phyloP scores from a whole-genome alignment of 441 rosid genomes.

The Euphorbia celastroides region DNA sequence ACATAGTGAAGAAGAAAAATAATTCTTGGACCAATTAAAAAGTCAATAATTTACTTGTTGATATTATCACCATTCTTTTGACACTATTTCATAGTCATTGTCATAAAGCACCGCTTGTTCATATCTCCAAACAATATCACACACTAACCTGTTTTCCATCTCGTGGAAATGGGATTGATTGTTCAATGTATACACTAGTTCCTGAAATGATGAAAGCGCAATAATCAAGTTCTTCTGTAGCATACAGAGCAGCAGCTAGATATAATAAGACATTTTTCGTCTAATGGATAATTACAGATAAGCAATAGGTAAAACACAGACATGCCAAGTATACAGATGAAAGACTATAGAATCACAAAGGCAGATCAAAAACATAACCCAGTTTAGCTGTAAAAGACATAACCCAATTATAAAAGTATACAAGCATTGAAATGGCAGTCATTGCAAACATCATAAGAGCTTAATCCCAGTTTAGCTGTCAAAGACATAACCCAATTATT shows the following conservation, averaged over 20 bases:
- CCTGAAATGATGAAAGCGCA: slow-evolving; percentile 40
- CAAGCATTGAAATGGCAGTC: background rate
- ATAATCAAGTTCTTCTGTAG: background rate
- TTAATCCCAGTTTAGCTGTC: background rate
- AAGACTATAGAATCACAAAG: background rate
- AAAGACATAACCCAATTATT: background rate
- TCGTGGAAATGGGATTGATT: slow-evolving; percentile 71
- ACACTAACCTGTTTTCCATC: slow-evolving; percentile 85
- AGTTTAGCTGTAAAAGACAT: too few species aligned
- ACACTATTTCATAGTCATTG: background rate
- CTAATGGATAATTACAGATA: background rate
- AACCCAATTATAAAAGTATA: too few species aligned
- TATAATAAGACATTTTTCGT: background rate
- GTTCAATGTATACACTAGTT: slow-evolving; percentile 67
- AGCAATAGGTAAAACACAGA: background rate
- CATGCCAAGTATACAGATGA: background rate
- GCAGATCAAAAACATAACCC: background rate
- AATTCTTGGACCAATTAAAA: background rate
- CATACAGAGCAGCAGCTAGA: slow-evolving; percentile 4
- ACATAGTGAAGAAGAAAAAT: background rate
- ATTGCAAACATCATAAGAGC: background rate
- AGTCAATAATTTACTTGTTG: background rate
- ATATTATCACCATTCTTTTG: background rate
- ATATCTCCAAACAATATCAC: background rate
- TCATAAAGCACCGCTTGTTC: background rate